Conservation (phyloP, 495 filamentous ascomycete genomes). For the Daldinia loculata region DNA sequence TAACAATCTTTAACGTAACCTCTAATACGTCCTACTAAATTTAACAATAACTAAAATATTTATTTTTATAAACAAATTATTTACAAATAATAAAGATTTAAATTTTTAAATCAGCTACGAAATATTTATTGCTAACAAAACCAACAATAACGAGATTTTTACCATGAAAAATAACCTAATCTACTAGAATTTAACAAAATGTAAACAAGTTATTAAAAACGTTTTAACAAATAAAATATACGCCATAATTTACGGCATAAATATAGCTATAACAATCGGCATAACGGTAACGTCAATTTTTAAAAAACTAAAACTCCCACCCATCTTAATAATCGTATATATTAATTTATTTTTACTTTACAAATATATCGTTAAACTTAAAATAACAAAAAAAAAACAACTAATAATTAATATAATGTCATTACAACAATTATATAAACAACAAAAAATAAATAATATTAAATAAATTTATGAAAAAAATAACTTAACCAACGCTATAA, state of each 20-base stretch:
- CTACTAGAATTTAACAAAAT: not conserved
- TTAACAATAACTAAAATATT: not conserved
- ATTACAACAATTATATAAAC: no score
- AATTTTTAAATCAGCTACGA: not conserved
- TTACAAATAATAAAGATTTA: slow-evolving; percentile 1
- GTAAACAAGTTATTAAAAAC: not conserved
- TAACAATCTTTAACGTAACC: not conserved
- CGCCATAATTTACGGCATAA: not conserved
- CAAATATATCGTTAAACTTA: not conserved
- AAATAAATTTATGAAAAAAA: no score
- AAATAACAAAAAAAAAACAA: not conserved
- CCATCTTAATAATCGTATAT: not conserved
- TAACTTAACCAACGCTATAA: no score
- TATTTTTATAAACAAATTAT: no score
- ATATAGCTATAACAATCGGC: not conserved
- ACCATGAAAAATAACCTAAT: not conserved
- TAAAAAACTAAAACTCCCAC: not conserved
- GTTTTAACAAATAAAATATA: not conserved
- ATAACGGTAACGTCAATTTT: not conserved
- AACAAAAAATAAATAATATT: no score
- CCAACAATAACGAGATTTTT: not conserved
- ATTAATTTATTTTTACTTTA: not conserved
- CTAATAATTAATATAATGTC: no score
- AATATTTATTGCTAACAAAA: not conserved
- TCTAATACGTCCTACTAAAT: not conserved